These are phyloP conservation scores for Xylariaceae sp. DNA, from an alignment of 2,329 filamentous ascomycete species.

Conservation along the genomic window DNA sequence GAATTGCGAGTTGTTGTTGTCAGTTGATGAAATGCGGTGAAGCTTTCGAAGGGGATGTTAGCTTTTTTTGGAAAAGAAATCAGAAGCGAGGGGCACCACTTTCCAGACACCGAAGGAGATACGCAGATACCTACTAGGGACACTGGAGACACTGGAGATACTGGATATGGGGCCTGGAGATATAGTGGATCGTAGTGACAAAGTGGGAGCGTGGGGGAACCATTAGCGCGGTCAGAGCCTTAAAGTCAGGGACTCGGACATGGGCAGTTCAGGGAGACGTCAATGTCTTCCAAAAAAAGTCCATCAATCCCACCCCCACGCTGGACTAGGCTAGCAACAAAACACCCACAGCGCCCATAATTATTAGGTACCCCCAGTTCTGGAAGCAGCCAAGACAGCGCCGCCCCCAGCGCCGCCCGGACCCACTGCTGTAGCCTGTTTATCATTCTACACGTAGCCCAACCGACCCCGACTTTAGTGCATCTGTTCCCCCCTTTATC, in stretches of 20 bases:
- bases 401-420: not conserved
- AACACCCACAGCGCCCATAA: too few relatives aligned
- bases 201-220: not conserved
- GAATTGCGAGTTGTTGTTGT: constrained; percentile 11
- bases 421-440: not conserved
- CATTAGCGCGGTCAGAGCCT: not conserved
- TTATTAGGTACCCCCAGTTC: too few relatives aligned
- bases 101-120: too few relatives aligned
- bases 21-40: constrained; percentile 24
- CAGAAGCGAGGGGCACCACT: constrained; percentile 11
- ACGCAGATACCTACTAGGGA: not conserved
- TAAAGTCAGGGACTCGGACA: not conserved
- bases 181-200: not conserved
- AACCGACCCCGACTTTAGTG: too few relatives aligned
- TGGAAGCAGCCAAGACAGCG: not conserved
- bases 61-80: constrained; percentile 7
- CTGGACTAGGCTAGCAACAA: too few relatives aligned
- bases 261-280: too few relatives aligned
- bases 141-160: too few relatives aligned
- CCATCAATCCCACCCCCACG: not conserved
- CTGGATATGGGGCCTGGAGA: not conserved
- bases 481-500: not conserved
- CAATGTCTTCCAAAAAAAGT: too few relatives aligned
- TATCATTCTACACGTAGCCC: too few relatives aligned
- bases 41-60: constrained; percentile 6